Evolutionary conservation across 2,329 filamentous ascomycete genomes (phyloP).

Genomic region (Ophiostoma triangulosporum): DNA sequence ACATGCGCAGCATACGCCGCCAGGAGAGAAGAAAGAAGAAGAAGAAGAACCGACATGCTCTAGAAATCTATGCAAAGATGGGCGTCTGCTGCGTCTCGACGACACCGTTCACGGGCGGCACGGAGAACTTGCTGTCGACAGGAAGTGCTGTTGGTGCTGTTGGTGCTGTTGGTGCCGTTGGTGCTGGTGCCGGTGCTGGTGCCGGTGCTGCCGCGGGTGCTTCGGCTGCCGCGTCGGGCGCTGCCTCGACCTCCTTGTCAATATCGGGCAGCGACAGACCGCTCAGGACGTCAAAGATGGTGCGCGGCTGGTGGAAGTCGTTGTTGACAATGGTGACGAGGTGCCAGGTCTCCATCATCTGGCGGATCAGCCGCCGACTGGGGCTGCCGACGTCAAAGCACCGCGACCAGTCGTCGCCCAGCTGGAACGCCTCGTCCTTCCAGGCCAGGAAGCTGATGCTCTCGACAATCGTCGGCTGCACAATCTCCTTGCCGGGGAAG

Average conservation of each 20-base stretch:
- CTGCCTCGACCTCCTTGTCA: slow-evolving; percentile 28
- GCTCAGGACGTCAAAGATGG: slow-evolving; percentile 77
- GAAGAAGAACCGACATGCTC: not conserved
- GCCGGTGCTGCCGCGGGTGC: not conserved
- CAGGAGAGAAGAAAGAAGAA: not conserved
- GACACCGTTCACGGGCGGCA: slow-evolving; percentile 2
- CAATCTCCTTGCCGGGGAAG: slow-evolving; percentile 96
- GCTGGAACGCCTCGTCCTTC: slow-evolving; percentile 93
- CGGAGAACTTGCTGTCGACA: slow-evolving; percentile 9
- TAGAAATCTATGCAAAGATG: not conserved
- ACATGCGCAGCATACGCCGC: too few species aligned
- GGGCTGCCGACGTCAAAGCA: slow-evolving; percentile 69
- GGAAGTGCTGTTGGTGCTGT: not conserved
- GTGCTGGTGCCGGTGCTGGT: not conserved
- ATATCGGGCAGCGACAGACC: slow-evolving; percentile 57
- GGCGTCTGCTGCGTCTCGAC: not conserved
- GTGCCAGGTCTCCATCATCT: slow-evolving; percentile 82
- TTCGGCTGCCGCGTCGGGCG: slow-evolving; percentile 13
- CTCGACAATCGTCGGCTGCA: slow-evolving; percentile 99
- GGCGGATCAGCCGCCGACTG: slow-evolving; percentile 66
- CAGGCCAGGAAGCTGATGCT: slow-evolving; percentile 94
- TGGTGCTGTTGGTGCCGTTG: not conserved
- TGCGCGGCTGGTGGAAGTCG: slow-evolving; percentile 76
- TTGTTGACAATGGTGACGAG: slow-evolving; percentile 97
- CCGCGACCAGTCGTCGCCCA: slow-evolving; percentile 87